A percentile compares a stretch with the other conserved stretches of the same genome.
phyloP scores from a whole-genome alignment of 305 asterid species.

The Solanum hybrid region DNA sequence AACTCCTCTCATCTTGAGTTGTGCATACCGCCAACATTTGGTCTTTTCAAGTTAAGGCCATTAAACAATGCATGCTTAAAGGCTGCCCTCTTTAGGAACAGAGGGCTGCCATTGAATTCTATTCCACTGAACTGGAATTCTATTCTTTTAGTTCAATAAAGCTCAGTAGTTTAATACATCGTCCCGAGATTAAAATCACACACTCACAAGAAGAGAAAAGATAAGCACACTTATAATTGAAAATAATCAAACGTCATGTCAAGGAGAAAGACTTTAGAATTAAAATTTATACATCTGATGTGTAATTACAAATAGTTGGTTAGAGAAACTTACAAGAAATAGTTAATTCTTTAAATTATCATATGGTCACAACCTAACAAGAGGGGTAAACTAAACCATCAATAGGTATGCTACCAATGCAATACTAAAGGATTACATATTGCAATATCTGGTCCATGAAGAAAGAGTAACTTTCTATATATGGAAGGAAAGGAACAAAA shows the following conservation, averaged over 20 bases:
- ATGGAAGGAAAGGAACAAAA: background rate
- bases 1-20: conserved; percentile 28
- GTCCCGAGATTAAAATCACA: background rate
- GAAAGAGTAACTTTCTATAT: background rate
- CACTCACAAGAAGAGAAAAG: background rate
- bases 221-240: background rate
- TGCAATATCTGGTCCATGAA: background rate
- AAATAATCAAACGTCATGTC: background rate
- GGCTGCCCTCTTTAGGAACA: background rate
- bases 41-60: conserved; percentile 53
- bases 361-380: background rate
- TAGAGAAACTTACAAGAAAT: background rate
- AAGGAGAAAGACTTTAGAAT: background rate
- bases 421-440: background rate
- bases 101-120: background rate
- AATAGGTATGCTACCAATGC: background rate
- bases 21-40: conserved; percentile 41
- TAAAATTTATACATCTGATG: background rate
- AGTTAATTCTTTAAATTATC: background rate
- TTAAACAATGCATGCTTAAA: background rate
- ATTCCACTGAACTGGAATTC: background rate
- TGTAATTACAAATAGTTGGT: background rate
- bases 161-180: background rate
- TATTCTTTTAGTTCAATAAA: background rate
- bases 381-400: background rate